Evolutionary conservation across 2,329 filamentous ascomycete genomes (phyloP).

Genomic region (Talaromyces marneffei): DNA sequence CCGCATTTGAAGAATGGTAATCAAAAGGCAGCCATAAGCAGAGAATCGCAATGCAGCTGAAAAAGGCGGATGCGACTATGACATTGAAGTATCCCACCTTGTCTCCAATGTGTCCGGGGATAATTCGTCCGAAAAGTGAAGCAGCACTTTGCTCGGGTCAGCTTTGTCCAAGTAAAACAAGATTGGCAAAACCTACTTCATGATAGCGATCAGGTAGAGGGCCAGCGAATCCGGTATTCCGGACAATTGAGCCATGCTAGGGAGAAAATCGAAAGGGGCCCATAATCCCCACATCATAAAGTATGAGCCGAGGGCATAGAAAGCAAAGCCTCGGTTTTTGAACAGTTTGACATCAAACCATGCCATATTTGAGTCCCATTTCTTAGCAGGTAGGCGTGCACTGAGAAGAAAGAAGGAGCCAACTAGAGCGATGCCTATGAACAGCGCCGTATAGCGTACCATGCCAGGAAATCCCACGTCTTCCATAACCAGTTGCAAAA

Average conservation of each 20-base stretch:
- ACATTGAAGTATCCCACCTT: constrained; percentile 26
- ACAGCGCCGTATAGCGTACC: constrained; percentile 21
- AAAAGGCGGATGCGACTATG: constrained; percentile 15
- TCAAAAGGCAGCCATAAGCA: constrained; percentile 27
- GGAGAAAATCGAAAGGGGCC: constrained; percentile 23
- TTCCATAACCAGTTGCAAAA: constrained; percentile 18
- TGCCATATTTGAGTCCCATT: constrained; percentile 22
- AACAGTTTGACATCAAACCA: constrained; percentile 26
- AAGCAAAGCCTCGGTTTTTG: constrained; percentile 21
- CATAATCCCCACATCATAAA: constrained; percentile 24
- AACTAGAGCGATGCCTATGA: constrained; percentile 19
- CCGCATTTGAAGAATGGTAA: constrained; percentile 23
- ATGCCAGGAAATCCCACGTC: constrained; percentile 19
- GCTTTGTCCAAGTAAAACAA: neutral
- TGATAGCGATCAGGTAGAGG: constrained; percentile 23
- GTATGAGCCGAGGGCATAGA: constrained; percentile 24
- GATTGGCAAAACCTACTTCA: constrained; percentile 18
- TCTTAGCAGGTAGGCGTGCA: constrained; percentile 24
- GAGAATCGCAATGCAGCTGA: constrained; percentile 19
- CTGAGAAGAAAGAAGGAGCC: constrained; percentile 19
- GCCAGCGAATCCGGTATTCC: constrained; percentile 20
- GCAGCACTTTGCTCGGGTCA: constrained; percentile 16
- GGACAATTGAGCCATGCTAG: constrained; percentile 17
- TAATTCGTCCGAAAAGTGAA: constrained; percentile 24
- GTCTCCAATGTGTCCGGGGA: constrained; percentile 24